A percentile compares a stretch with the other conserved stretches of the same genome.
Evolutionary conservation across 106 monocot genomes (phyloP).

Genomic region (Gastrodia elata): DNA sequence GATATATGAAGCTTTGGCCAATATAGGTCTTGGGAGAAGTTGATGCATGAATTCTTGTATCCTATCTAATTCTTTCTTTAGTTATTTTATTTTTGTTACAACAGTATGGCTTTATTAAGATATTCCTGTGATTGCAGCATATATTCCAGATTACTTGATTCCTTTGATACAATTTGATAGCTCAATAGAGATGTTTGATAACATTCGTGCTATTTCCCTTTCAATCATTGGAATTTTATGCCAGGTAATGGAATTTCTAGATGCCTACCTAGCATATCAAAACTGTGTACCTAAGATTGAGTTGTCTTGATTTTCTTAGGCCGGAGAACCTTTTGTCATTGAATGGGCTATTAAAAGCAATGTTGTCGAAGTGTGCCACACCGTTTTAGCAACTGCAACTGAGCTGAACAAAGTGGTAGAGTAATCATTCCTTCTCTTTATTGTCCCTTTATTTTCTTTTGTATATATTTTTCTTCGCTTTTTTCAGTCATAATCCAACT

Average conservation of each 20-base stretch:
- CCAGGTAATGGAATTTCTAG: conserved; percentile 29
- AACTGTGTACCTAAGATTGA: background rate
- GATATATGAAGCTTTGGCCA: background rate
- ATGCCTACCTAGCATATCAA: background rate
- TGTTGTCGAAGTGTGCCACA: conserved; percentile 26
- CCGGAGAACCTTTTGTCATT: conserved; percentile 28
- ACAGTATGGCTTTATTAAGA: background rate
- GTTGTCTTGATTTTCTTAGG: conserved; percentile 11
- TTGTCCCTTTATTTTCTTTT: background rate
- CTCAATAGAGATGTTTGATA: conserved; percentile 24
- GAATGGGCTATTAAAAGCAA: conserved; percentile 35
- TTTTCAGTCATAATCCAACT: background rate
- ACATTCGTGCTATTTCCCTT: conserved; percentile 32
- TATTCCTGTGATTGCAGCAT: conserved; percentile 14
- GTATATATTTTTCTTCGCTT: background rate
- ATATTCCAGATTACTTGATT: conserved; percentile 36
- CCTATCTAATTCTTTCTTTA: background rate
- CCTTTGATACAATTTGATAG: conserved; percentile 32
- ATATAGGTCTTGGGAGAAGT: background rate
- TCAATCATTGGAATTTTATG: conserved; percentile 58
- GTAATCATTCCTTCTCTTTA: background rate
- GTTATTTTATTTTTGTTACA: background rate
- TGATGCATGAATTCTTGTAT: background rate
- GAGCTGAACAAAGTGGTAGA: conserved; percentile 54
- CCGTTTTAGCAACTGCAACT: conserved; percentile 25